These are phyloP conservation scores for Saccharomycopsis olivae DNA, from an alignment of 805 yeast genomes.

Conservation along the genomic window DNA sequence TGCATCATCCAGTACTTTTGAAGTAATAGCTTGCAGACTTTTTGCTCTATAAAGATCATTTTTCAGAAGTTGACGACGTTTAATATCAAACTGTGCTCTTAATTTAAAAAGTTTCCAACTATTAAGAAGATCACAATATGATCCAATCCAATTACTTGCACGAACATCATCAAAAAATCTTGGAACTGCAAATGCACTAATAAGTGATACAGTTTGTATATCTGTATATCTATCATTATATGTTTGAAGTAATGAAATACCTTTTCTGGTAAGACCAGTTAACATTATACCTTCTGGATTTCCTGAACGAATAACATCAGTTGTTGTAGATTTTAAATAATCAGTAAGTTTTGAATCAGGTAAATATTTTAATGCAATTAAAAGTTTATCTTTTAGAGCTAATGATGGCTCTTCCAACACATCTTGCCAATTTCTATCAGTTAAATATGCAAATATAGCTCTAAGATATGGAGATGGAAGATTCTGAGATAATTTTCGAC, in stretches of 20 bases:
- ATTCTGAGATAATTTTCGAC: slow-evolving; percentile 80
- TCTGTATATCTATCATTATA: slow-evolving; percentile 85
- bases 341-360: slow-evolving; percentile 68
- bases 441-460: slow-evolving; percentile 86
- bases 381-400: slow-evolving; percentile 79
- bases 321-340: slow-evolving; percentile 61
- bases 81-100: slow-evolving; percentile 80
- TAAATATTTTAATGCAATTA: slow-evolving; percentile 80
- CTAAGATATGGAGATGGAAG: slow-evolving; percentile 81
- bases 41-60: slow-evolving; percentile 18
- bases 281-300: slow-evolving; percentile 84
- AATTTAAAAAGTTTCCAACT: slow-evolving; percentile 72
- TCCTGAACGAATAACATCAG: slow-evolving; percentile 62
- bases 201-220: slow-evolving; percentile 82
- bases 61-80: slow-evolving; percentile 53
- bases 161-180: slow-evolving; percentile 65
- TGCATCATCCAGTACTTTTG: not conserved
- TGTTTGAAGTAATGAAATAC: slow-evolving; percentile 71
- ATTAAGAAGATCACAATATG: slow-evolving; percentile 58
- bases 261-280: slow-evolving; percentile 85
- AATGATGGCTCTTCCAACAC: slow-evolving; percentile 82
- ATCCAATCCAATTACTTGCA: slow-evolving; percentile 68
- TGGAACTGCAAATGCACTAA: slow-evolving; percentile 75
- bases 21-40: not conserved
- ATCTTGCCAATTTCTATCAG: slow-evolving; percentile 95